Evolutionary conservation across 164 flowering plant species (phyloP), one percentile per base, ranked within the genome.

Genomic region (Magnolia officinalis): DNA sequence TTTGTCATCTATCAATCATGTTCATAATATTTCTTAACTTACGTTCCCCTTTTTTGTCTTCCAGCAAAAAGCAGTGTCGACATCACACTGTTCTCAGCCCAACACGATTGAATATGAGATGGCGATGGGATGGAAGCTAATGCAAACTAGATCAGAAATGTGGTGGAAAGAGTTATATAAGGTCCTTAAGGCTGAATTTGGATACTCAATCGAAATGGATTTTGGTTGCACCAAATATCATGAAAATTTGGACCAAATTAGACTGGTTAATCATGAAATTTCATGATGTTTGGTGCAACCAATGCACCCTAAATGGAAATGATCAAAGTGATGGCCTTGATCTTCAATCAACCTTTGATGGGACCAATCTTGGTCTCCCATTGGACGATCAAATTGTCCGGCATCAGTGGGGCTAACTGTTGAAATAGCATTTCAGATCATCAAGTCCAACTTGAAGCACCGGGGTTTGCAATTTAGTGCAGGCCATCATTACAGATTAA

Each of bases 51-150:
- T 31, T 73, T 45, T 61, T 55, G 14, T 61, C 76, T 73, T 50
- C 14, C 18, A 90, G 92, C 84, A 66, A 78, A 76, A 77, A 9
- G 90, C 90, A 72, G 89, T 84, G 6, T 85, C 90, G 21, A 89
- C 94, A 59, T 79, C 90, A 20, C 92, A 90, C 61, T 81, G 65
- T 78, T 64, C 90, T 24, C 94, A 90, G 79, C 67, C 83, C 1
- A 89, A 90, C 74, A 89, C 86, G 0, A 24, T 86, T 24, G 69
- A 66, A 24, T 66, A 66, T 66, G 29, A 66, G 31, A 74, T 89
- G 89, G 90, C 90, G 6, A 7, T 85, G 63, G 83, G 86, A 63
- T 90, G 94, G 94, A 58, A 74, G 24, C 0, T 74, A 18, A 81
- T 76, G 10, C 86, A 90, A 58, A 81, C 77, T 71, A 66, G 16